Percentiles rank a stretch among this genome's conserved stretches.
These are phyloP conservation scores for Nephelium lappaceum DNA, from an alignment of 345 rosid species.

Conservation along the genomic window DNA sequence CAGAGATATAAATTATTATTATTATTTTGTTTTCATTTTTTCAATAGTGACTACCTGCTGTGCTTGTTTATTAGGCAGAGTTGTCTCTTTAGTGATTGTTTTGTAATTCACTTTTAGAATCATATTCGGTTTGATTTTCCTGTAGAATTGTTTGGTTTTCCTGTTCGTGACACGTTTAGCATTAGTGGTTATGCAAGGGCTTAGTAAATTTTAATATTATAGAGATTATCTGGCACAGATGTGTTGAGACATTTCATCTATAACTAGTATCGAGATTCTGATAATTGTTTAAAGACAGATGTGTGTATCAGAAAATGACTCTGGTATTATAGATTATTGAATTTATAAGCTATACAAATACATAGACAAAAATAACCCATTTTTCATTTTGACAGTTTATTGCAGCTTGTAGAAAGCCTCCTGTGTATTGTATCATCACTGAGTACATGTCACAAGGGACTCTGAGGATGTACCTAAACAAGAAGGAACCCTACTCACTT, in stretches of 20 bases:
- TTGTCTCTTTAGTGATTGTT: background rate
- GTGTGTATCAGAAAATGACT: no score
- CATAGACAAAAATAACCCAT: background rate
- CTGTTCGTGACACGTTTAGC: background rate
- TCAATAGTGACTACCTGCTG: background rate
- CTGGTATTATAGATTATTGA: no score
- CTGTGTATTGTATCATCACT: constrained; percentile 94
- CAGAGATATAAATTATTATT: no score
- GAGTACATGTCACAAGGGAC: constrained; percentile 99
- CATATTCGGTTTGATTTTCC: background rate
- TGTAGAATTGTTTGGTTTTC: background rate
- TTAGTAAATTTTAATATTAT: background rate
- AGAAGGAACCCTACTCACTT: constrained; percentile 94
- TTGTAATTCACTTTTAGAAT: background rate
- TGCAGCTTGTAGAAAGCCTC: constrained; percentile 98
- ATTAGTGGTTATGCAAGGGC: background rate
- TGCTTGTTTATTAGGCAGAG: background rate
- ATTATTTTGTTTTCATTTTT: background rate
- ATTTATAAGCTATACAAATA: background rate
- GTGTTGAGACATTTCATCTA: no score
- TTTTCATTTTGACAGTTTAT: constrained; percentile 63
- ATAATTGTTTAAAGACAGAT: no score
- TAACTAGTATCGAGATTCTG: no score
- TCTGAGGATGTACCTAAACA: constrained; percentile 96
- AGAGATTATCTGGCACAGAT: no score